A percentile compares a stretch with the other conserved stretches of the same genome.
Evolutionary conservation across 1,284 basidiomycete genomes (phyloP).

Genomic region (Porphyrellus sp.): DNA sequence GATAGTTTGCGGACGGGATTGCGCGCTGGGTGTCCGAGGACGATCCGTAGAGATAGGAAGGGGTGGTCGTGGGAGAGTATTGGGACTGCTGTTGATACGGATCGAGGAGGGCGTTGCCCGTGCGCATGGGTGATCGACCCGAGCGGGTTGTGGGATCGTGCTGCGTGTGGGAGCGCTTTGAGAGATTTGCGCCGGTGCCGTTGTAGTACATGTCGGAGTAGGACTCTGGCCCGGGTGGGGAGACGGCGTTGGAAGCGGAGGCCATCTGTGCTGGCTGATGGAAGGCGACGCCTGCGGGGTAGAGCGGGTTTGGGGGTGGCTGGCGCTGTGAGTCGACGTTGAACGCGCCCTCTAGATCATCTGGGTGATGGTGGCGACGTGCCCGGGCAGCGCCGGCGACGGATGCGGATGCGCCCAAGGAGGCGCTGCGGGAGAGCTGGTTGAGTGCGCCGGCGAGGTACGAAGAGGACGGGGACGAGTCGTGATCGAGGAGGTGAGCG

Average conservation of each 20-base stretch:
- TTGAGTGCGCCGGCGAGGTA: conserved; percentile 52
- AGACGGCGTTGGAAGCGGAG: conserved; percentile 34
- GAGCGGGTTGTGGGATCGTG: conserved; percentile 51
- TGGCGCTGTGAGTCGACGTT: conserved; percentile 45
- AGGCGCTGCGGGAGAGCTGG: conserved; percentile 62
- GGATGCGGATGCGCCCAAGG: conserved; percentile 50
- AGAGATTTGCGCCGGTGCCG: conserved; percentile 41
- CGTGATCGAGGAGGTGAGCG: conserved; percentile 62
- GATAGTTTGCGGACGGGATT: conserved; percentile 43
- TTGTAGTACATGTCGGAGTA: conserved; percentile 68
- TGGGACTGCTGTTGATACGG: conserved; percentile 65
- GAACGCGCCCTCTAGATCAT: conserved; percentile 71
- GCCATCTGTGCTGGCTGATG: conserved; percentile 39
- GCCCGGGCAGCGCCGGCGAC: conserved; percentile 43
- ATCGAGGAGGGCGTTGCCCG: conserved; percentile 56
- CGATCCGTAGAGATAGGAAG: conserved; percentile 50
- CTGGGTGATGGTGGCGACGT: conserved; percentile 58
- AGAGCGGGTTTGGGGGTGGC: conserved; percentile 46
- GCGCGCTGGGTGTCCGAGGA: conserved; percentile 46
- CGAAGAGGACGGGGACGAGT: conserved; percentile 48
- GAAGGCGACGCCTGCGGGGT: conserved; percentile 57
- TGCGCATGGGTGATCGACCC: conserved; percentile 59
- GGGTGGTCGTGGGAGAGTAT: conserved; percentile 55
- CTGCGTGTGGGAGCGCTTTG: conserved; percentile 54
- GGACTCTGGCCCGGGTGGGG: conserved; percentile 42